Base-by-base conservation (phyloP, 73 alveolate species). In the Paramecium sonneborni region DNA sequence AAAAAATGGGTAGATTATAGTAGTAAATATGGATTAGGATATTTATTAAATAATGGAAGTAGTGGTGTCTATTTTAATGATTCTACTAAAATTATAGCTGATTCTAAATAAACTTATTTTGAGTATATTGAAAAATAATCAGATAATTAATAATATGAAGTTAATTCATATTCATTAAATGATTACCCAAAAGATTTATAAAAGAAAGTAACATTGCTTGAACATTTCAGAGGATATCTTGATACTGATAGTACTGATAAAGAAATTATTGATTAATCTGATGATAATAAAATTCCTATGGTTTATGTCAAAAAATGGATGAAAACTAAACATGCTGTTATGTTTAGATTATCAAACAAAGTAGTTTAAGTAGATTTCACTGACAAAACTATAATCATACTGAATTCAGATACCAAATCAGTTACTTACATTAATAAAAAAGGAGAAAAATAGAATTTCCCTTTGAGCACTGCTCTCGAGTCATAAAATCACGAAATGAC, bases 321-420 rank as follows among this genome's bases (percentile, higher is more conserved):
- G 98, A 85, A 98, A 93, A 97, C 99, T 28, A 93, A 98, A 56
- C 99, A 98, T 93, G 99, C 99, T 46, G 96, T 97, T 48, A 93
- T 98, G 97, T 98, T 98, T 95, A 95, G 99, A 94, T 94, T 98
- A 34, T 95, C 99, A 6, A 97, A 98, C 89, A 98, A 98, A 92
- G 96, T 97, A 56, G 99, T 98, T 85, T 98, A 98, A 94, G 99
- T 98, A 26, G 96, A 97, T 95, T 98, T 98, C 97, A 94, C 97
- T 57, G 99, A 97, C 85, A 98, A 97, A 92, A 96, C 99, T 24
- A 99, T 97, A 84, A 96, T 98, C 57, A 96, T 98, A 56, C 92
- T 98, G 26, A 82, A 97, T 85, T 74, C 97, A 41, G 99, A 97
- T 93, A 95, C 98, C 11, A 96, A 97, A 85, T 98, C 96, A 30